Base-by-base conservation (phyloP, 2,329 filamentous ascomycete genomes). In the Orbilia brochopaga region DNA sequence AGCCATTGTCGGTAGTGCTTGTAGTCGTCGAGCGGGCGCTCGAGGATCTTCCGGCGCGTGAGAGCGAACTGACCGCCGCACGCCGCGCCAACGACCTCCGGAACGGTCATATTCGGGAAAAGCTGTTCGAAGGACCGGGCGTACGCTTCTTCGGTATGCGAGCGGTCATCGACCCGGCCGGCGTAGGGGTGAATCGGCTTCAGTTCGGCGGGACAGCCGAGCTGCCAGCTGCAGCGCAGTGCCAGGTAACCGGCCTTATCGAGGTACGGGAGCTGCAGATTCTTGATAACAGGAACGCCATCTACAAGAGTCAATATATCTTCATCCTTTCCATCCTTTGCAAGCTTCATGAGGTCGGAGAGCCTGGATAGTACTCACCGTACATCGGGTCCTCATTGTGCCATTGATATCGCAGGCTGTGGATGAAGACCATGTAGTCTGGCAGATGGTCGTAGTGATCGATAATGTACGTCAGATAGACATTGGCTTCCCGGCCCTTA, bases 61-160 rank as follows among this genome's bases (percentile, higher is more conserved):
- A 88, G 83, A 0, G 84, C 87, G 73, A 89, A 89, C 77, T 89
- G 87, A n/a, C 86, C 85, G 78, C 86, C 88, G 77, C 86, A 88
- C 19, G 85, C 81, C 1, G 83, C 82, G 1, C 82, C 85, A 7
- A 88, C 81, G 15, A 82, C 76, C 0, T 80, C 21, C 2, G 69
- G 69, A 4, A 73, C 54, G 3, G 61, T 66, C 58, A 59, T 59
- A 48, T 73, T 67, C 8, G 69, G 62, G 21, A 67, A 67, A 10
- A 73, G 27, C 13, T 48, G 13, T 24, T 40, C 52, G 27, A 67
- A 67, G 13, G 57, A 62, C 40, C 50, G 23, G 17, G 69, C 69
- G 19, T 73, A 73, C 10, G 53, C 57, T 37, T 73, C 69, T 27
- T 73, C 69, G 30, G 69, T 67, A n/a, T 62, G 62, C 2, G 62